phyloP scores from a whole-genome alignment of 2,329 filamentous ascomycete species.

The Tolypocladium tropicale region DNA sequence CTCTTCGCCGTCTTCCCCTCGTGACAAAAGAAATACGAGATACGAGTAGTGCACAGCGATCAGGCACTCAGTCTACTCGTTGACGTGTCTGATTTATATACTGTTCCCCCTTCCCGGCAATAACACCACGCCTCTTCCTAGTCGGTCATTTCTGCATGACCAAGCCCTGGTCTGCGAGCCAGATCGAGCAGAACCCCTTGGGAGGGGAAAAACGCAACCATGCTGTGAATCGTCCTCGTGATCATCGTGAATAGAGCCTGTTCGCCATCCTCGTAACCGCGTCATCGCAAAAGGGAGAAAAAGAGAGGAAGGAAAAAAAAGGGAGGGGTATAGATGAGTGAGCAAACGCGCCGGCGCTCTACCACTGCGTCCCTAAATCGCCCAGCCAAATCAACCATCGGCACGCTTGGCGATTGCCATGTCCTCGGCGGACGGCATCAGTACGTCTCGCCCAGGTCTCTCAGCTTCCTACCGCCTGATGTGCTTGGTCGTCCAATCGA shows the following conservation, averaged over 20 bases:
- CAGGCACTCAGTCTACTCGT: background rate
- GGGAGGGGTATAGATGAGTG: slow-evolving; percentile 1
- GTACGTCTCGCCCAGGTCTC: slow-evolving; percentile 45
- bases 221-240: background rate
- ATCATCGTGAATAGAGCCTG: background rate
- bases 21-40: background rate
- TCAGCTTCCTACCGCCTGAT: slow-evolving; percentile 28
- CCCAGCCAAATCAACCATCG: background rate
- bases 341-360: slow-evolving; percentile 4
- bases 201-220: background rate
- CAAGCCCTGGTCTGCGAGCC: background rate
- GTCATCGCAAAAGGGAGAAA: background rate
- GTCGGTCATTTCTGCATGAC: background rate
- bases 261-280: background rate
- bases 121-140: background rate
- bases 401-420: background rate
- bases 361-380: background rate
- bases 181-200: background rate
- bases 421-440: slow-evolving; percentile 14
- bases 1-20: background rate
- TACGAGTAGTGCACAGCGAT: background rate
- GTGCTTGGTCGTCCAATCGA: slow-evolving; percentile 19
- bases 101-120: background rate
- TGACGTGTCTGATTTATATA: background rate
- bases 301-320: slow-evolving; percentile 4